phyloP scores from a whole-genome alignment of 1,139 yeast genomes.

The Suhomyces atakaporum region DNA sequence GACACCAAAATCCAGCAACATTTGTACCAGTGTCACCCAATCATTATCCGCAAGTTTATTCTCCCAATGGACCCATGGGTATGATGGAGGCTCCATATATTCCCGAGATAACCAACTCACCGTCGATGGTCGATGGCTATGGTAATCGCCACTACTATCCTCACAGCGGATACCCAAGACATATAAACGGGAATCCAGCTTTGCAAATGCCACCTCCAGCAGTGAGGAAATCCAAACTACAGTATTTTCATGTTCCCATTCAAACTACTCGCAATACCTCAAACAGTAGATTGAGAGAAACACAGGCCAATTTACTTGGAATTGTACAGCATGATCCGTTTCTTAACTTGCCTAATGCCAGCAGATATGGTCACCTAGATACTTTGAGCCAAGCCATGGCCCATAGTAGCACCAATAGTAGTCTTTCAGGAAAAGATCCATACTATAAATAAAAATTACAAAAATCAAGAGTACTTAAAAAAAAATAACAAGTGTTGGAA shows the following conservation, averaged over 20 bases:
- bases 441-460: too few species aligned
- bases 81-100: too few species aligned
- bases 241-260: constrained; percentile 18
- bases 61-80: too few species aligned
- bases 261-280: constrained; percentile 21
- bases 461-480: too few species aligned
- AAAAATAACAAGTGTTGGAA: too few species aligned
- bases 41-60: too few species aligned
- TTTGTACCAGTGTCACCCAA: too few species aligned
- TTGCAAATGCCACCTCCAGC: not conserved
- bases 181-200: not conserved
- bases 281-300: constrained; percentile 22
- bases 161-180: not conserved
- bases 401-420: constrained; percentile 10
- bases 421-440: not conserved
- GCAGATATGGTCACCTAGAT: constrained; percentile 34
- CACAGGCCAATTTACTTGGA: constrained; percentile 27
- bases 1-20: too few species aligned
- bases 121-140: not conserved
- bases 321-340: constrained; percentile 24
- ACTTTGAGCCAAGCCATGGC: constrained; percentile 22
- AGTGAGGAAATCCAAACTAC: not conserved
- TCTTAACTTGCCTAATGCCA: constrained; percentile 17
- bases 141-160: not conserved
- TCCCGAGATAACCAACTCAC: not conserved